A percentile compares a stretch with the other conserved stretches of the same genome.
Evolutionary conservation across 1,139 yeast species (phyloP).

Genomic region (Saccharomyces hybrid): DNA sequence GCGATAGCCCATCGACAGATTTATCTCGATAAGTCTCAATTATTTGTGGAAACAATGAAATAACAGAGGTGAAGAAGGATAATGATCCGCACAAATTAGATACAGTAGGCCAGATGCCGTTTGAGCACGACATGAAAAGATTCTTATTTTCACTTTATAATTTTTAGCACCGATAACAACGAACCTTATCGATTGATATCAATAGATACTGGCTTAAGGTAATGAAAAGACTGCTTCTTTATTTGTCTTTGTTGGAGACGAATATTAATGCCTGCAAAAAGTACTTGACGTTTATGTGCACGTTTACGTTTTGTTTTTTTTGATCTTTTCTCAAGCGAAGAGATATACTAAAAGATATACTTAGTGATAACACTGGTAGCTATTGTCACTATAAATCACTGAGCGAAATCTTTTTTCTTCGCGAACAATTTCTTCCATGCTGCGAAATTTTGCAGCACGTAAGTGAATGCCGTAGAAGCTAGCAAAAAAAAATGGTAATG

Average conservation of each 20-base stretch:
- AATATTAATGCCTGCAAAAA: neutral
- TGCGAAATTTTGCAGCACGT: neutral
- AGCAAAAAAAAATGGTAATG: neutral
- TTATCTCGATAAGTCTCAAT: conserved; percentile 63
- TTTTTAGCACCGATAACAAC: neutral
- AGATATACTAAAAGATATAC: neutral
- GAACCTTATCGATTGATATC: neutral
- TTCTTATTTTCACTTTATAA: neutral
- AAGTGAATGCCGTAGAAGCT: neutral
- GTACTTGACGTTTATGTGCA: neutral
- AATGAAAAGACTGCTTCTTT: neutral
- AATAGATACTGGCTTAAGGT: neutral
- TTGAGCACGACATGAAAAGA: conserved; percentile 13
- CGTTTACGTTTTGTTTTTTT: neutral
- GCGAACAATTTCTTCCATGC: neutral
- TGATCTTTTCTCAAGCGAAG: neutral
- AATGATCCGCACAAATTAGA: conserved; percentile 39
- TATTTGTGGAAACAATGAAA: conserved; percentile 86
- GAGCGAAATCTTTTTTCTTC: neutral
- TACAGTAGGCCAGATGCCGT: conserved; percentile 22
- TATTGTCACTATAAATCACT: neutral
- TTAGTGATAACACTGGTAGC: neutral
- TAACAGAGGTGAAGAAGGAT: conserved; percentile 62
- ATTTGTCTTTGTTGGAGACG: neutral
- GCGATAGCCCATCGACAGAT: conserved; percentile 81